Conservation (phyloP, 2,329 filamentous ascomycete genomes). For the Aspergillus versicolor region DNA sequence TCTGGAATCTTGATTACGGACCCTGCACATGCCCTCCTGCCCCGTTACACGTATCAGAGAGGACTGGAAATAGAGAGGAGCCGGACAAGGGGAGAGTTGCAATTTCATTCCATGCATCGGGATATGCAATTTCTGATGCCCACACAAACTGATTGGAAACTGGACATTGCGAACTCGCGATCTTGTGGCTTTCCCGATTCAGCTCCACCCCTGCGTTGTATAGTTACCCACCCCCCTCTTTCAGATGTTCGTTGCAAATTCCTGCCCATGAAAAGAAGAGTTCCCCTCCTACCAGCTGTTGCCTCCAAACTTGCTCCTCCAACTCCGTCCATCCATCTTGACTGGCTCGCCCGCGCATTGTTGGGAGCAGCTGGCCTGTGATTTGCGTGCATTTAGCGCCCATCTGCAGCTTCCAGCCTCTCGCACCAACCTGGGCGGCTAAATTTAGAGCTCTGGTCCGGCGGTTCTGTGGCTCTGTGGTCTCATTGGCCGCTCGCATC, state of each 20-base stretch:
- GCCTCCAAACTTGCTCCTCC: background rate
- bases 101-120: slow-evolving; percentile 7
- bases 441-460: slow-evolving; percentile 38
- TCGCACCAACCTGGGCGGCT: slow-evolving; percentile 30
- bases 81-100: background rate
- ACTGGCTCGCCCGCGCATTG: background rate
- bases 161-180: background rate
- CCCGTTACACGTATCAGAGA: slow-evolving; percentile 4
- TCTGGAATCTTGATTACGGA: slow-evolving; percentile 1
- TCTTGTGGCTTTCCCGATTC: slow-evolving; percentile 10
- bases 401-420: slow-evolving; percentile 27
- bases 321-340: slow-evolving; percentile 1
- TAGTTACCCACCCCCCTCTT: slow-evolving; percentile 11
- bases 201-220: slow-evolving; percentile 16
- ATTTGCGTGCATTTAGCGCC: slow-evolving; percentile 36
- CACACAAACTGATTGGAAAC: background rate
- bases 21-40: slow-evolving; percentile 1
- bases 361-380: slow-evolving; percentile 21
- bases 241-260: slow-evolving; percentile 1
- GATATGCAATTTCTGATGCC: slow-evolving; percentile 5
- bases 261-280: too few relatives aligned
- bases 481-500: slow-evolving; percentile 23
- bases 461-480: slow-evolving; percentile 10
- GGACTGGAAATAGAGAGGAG: background rate
- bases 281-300: background rate